Evolutionary conservation across 192 early-diverging fungal genomes (phyloP).

Genomic region (Entrophospora sp.): DNA sequence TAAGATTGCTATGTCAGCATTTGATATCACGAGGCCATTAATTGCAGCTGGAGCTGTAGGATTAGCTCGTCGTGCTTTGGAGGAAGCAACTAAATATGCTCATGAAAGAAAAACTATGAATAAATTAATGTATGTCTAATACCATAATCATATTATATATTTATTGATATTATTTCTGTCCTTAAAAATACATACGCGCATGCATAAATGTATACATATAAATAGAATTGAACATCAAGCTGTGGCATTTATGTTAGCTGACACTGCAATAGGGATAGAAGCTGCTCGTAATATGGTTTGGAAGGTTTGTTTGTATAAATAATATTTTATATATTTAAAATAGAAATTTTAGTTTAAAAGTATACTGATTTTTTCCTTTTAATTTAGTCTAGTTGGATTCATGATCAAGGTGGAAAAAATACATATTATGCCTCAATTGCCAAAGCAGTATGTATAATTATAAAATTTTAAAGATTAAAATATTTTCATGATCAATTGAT

Average conservation of each 20-base stretch:
- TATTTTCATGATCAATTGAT: not conserved
- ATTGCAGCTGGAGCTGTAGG: conserved; percentile 85
- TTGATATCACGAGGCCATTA: conserved; percentile 87
- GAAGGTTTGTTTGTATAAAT: conserved; percentile 29
- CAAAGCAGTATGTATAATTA: conserved; percentile 47
- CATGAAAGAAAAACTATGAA: conserved; percentile 95
- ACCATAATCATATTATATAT: not conserved
- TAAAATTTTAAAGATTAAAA: conserved; percentile 24
- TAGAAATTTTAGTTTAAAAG: too few species aligned
- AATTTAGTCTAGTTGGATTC: conserved; percentile 63
- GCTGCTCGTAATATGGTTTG: conserved; percentile 81
- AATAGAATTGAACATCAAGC: conserved; percentile 72
- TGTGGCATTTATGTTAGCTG: conserved; percentile 89
- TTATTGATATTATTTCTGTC: too few species aligned
- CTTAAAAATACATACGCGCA: too few species aligned
- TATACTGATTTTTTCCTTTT: not conserved
- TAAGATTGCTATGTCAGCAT: conserved; percentile 95
- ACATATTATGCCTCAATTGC: conserved; percentile 93
- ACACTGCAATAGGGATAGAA: conserved; percentile 94
- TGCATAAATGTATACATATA: not conserved
- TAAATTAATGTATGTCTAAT: conserved; percentile 48
- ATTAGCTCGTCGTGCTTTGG: conserved; percentile 84
- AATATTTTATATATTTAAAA: too few species aligned
- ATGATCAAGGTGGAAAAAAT: conserved; percentile 80
- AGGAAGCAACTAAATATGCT: conserved; percentile 84